A percentile compares a stretch with the other conserved stretches of the same genome.
phyloP scores from a whole-genome alignment of 352 stramenopile species.

The Phytophthora uliginosa region DNA sequence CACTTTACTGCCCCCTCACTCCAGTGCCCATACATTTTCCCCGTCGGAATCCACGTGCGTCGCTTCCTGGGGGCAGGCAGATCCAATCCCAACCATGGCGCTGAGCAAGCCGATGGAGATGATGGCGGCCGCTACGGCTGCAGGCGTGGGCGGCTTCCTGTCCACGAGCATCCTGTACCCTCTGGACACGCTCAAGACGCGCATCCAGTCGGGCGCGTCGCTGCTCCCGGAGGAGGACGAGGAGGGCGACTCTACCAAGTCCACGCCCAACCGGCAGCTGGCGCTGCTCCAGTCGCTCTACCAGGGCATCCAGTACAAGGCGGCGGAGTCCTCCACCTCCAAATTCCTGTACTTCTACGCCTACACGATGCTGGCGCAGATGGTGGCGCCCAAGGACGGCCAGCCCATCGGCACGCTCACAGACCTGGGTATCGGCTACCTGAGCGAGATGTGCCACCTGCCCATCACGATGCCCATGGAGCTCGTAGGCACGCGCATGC shows the following conservation, averaged over 20 bases:
- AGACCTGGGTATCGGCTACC: conserved; percentile 85
- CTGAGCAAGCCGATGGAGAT: conserved; percentile 90
- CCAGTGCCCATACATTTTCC: neutral
- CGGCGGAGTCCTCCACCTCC: conserved; percentile 81
- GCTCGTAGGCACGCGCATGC: conserved; percentile 88
- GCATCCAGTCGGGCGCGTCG: conserved; percentile 83
- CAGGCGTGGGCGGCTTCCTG: conserved; percentile 81
- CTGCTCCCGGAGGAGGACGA: conserved; percentile 57
- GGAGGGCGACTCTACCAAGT: conserved; percentile 28
- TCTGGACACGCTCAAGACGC: conserved; percentile 91
- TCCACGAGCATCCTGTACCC: conserved; percentile 86
- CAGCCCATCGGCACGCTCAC: conserved; percentile 70
- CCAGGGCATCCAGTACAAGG: conserved; percentile 89
- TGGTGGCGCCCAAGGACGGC: conserved; percentile 67
- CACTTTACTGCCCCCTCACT: neutral
- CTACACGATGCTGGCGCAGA: conserved; percentile 85
- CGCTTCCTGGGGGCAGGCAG: conserved; percentile 4
- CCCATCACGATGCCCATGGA: conserved; percentile 90
- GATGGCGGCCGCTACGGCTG: conserved; percentile 80
- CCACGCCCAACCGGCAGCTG: conserved; percentile 44
- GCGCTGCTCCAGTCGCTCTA: conserved; percentile 76
- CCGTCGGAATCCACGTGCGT: conserved; percentile 11
- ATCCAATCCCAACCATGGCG: conserved; percentile 44
- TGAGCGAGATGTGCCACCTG: conserved; percentile 85
- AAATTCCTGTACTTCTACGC: conserved; percentile 94